Conservation (phyloP, 805 yeast genomes). For the Wickerhamomyces silvicola region DNA sequence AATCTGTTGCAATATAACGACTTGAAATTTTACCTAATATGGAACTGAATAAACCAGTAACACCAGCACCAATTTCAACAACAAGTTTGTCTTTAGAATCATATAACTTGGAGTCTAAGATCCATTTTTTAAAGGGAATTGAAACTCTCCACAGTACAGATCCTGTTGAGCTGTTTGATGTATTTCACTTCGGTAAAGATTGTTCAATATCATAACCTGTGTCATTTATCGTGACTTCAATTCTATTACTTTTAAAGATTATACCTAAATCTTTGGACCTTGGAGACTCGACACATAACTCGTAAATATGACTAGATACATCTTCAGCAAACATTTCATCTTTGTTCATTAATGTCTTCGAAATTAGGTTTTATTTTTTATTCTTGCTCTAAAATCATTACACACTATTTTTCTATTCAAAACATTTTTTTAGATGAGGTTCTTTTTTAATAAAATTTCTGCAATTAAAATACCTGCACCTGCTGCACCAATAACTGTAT, state of each 20-base stretch:
- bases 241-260: conserved; percentile 16
- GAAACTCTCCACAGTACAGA: conserved; percentile 57
- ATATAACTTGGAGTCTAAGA: conserved; percentile 20
- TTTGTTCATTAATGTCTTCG: not conserved
- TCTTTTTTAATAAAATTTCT: conserved; percentile 76
- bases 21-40: conserved; percentile 28
- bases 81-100: conserved; percentile 22
- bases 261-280: conserved; percentile 19
- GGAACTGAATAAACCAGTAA: conserved; percentile 44
- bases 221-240: conserved; percentile 15
- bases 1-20: conserved; percentile 53
- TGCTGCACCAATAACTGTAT: conserved; percentile 97
- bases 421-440: conserved; percentile 58
- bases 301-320: conserved; percentile 15
- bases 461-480: conserved; percentile 97
- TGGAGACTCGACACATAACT: conserved; percentile 8
- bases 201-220: conserved; percentile 24
- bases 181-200: conserved; percentile 25
- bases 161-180: conserved; percentile 47
- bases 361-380: not conserved
- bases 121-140: conserved; percentile 47
- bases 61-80: conserved; percentile 61
- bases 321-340: conserved; percentile 12
- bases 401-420: no score
- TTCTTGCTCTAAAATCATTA: not conserved